Base-by-base conservation (phyloP, 441 rosid genomes). In the Brassica hybrid region DNA sequence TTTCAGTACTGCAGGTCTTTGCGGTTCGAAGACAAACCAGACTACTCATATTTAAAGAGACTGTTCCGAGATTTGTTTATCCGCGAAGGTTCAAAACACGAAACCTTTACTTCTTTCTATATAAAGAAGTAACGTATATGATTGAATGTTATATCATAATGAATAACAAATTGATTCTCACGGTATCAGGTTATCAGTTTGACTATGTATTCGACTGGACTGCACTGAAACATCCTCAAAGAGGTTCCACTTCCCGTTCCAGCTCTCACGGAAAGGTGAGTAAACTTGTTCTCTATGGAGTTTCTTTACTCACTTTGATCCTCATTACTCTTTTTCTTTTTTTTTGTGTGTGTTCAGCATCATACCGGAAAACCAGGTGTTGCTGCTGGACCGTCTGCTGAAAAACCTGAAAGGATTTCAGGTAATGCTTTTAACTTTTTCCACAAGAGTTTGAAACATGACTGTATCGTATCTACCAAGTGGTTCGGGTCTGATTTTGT, bases 191-290 rank as follows among this genome's bases (percentile, higher is more conserved):
- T 78, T 96, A 94, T 87, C 98, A 94, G 80, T 94, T 92, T 85
- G 99, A 96, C 77, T 91, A 90, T 83, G 91, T 94, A 41, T 94
- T 93, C 67, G 97, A 95, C 84, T 94, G 99, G 99, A 96, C 99
- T 73, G 87, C 92, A 30, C 76, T 96, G 85, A 94, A 96, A 86
- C 88, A 92, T 74, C 98, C 99, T 62, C 99, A 92, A 77, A 84
- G 88, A 81, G 82, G 96, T 77, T 54, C 80, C 14, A 67, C 74
- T 9, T 43, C 83, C 16, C 76, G 76, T 21, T 82, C 96, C 78
- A 86, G 93, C 81, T 89, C 98, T 36, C 89, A 92, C 80, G 87
- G 84, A 80, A 86, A 89, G 85, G 99, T 94, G 59, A 83, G 91
- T 87, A 52, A 59, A 72, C 58, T 69, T 75, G 36, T 73, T 64